Percentiles rank a stretch among this genome's conserved stretches.
Conservation (phyloP, 768 basidiomycete genomes). For the Mycena rosella region DNA sequence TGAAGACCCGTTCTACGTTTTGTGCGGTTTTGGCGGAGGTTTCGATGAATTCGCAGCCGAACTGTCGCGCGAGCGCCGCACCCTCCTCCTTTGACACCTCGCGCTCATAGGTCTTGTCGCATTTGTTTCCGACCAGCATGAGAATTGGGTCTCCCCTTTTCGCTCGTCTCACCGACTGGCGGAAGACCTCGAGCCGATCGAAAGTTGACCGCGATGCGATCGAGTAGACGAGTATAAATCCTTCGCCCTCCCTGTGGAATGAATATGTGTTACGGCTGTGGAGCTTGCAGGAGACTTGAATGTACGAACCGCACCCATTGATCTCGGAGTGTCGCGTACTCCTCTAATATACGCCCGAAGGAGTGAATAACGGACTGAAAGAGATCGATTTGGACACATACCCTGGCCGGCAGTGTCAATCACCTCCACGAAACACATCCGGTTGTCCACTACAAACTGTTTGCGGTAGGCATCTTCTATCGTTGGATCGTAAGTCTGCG, state of each 20-base stretch:
- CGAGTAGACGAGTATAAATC: constrained; percentile 97
- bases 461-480: constrained; percentile 99
- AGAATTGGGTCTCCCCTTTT: constrained; percentile 89
- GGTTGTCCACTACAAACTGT: constrained; percentile 93
- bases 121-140: constrained; percentile 97
- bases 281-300: too few relatives aligned
- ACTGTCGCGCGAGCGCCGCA: constrained; percentile 78
- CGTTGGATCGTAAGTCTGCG: constrained; percentile 96
- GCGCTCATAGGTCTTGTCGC: constrained; percentile 90
- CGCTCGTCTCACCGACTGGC: constrained; percentile 90
- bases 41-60: constrained; percentile 95
- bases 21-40: constrained; percentile 96
- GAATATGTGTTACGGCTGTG: too few relatives aligned
- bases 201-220: constrained; percentile 95
- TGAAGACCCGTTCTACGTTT: constrained; percentile 94
- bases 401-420: constrained; percentile 99
- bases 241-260: constrained; percentile 93
- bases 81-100: constrained; percentile 96
- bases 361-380: constrained; percentile 31
- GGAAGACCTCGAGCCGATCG: constrained; percentile 89
- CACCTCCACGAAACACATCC: constrained; percentile 96
- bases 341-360: constrained; percentile 74
- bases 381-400: constrained; percentile 57
- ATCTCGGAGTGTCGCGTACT: constrained; percentile 95
- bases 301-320: constrained; percentile 94